Percentiles rank a stretch among this genome's conserved stretches.
phyloP scores from a whole-genome alignment of 495 filamentous ascomycete genomes.

The Penicillium waksmanii region DNA sequence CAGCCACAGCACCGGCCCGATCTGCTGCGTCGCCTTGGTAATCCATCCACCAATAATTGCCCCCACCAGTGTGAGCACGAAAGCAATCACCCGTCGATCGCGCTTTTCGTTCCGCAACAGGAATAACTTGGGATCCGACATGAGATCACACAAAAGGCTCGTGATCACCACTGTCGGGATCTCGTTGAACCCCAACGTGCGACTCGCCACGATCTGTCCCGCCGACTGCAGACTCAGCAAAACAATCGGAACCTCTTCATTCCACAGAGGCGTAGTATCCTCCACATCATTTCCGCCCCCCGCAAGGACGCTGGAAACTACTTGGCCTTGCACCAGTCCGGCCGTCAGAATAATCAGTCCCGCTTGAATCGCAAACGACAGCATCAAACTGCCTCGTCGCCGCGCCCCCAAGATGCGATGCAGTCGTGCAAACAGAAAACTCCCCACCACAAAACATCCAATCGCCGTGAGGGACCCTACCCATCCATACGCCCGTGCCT shows the following conservation, averaged over 20 bases:
- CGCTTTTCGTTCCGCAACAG: conserved; percentile 64
- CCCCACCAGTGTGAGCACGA: conserved; percentile 59
- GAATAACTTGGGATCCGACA: conserved; percentile 59
- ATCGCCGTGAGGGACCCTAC: conserved; percentile 61
- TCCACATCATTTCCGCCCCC: conserved; percentile 5
- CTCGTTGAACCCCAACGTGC: conserved; percentile 66
- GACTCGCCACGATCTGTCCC: conserved; percentile 67
- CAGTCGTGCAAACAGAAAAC: conserved; percentile 46
- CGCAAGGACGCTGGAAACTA: conserved; percentile 40
- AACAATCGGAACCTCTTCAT: conserved; percentile 52
- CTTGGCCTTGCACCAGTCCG: conserved; percentile 49
- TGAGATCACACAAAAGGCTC: conserved; percentile 65
- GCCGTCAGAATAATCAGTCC: conserved; percentile 58
- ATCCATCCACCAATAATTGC: conserved; percentile 69
- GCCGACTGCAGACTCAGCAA: conserved; percentile 70
- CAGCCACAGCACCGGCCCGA: conserved; percentile 58
- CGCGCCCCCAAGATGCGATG: conserved; percentile 33
- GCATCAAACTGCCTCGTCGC: conserved; percentile 51
- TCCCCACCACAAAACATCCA: conserved; percentile 54
- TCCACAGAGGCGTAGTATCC: conserved; percentile 20
- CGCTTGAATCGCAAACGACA: conserved; percentile 59
- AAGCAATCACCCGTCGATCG: conserved; percentile 59
- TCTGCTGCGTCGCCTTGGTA: conserved; percentile 50
- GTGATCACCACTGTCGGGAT: conserved; percentile 75
- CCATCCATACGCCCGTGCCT: conserved; percentile 56